Percentiles rank a stretch among this genome's conserved stretches.
Conservation (phyloP, 2,329 filamentous ascomycete species). For the Nemania abortiva region DNA sequence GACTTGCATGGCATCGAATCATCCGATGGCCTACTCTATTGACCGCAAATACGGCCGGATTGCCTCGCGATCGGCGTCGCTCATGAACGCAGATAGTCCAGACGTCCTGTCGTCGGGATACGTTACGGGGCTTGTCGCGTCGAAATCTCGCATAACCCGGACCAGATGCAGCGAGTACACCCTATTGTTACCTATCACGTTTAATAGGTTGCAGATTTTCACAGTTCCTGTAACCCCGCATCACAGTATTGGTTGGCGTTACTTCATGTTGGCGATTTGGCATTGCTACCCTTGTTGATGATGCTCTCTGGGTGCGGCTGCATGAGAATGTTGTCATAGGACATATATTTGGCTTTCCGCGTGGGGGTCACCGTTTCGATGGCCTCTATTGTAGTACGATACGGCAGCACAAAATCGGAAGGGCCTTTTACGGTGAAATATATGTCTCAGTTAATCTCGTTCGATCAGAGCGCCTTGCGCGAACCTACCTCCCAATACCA, state of each 20-base stretch:
- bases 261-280: neutral
- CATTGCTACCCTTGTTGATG: neutral
- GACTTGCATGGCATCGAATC: neutral
- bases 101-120: conserved; percentile 3
- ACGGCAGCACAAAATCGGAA: neutral
- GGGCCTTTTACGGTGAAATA: neutral
- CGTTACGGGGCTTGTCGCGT: neutral
- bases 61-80: conserved; percentile 9
- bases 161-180: conserved; percentile 8
- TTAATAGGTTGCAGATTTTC: conserved; percentile 5
- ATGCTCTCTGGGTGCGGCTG: neutral
- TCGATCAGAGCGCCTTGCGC: neutral
- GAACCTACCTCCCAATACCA: neutral
- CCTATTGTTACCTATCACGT: neutral
- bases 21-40: neutral
- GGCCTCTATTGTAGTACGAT: neutral
- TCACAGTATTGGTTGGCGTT: neutral
- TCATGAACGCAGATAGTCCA: neutral
- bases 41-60: neutral
- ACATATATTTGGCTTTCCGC: neutral
- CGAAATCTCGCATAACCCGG: neutral
- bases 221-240: conserved; percentile 7
- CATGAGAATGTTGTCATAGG: neutral
- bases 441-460: neutral
- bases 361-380: neutral